These are phyloP conservation scores for Lactifluus subvellereus DNA, from an alignment of 768 basidiomycete species.

Conservation along the genomic window DNA sequence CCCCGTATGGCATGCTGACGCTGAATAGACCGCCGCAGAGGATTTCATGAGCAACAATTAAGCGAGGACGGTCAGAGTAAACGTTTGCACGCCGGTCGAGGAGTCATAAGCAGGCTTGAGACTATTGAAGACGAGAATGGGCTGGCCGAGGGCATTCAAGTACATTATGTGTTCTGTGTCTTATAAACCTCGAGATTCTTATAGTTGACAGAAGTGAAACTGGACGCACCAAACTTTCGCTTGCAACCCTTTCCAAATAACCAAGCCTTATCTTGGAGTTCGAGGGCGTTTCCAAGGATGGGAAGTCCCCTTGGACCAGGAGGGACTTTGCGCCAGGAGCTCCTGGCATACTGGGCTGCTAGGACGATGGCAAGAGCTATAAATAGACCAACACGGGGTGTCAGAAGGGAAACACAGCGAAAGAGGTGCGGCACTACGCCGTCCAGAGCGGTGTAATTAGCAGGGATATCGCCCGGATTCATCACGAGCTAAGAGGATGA, in stretches of 20 bases:
- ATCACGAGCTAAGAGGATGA: not conserved
- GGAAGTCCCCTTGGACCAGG: conserved; percentile 7
- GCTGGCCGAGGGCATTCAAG: conserved; percentile 1
- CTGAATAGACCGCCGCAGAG: not conserved
- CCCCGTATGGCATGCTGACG: not conserved
- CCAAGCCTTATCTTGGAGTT: conserved; percentile 3
- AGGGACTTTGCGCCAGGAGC: conserved; percentile 4
- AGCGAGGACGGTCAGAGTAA: conserved; percentile 3
- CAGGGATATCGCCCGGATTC: not conserved
- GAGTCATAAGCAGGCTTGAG: conserved; percentile 3
- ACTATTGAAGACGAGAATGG: not conserved
- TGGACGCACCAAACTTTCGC: not conserved
- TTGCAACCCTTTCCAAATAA: not conserved
- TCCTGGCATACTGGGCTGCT: not conserved
- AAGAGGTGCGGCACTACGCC: not conserved
- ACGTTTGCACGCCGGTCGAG: conserved; percentile 1
- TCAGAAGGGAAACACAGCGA: not conserved
- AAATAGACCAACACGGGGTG: not conserved
- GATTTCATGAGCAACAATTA: not conserved
- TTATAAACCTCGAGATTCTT: not conserved
- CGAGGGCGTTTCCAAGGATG: conserved; percentile 1
- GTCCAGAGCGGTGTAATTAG: not conserved
- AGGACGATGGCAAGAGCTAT: not conserved
- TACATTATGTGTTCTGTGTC: conserved; percentile 1
- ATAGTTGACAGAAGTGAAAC: not conserved